These are phyloP conservation scores for Leptosphaerulina australis DNA, from an alignment of 2,329 filamentous ascomycete genomes.

Conservation along the genomic window DNA sequence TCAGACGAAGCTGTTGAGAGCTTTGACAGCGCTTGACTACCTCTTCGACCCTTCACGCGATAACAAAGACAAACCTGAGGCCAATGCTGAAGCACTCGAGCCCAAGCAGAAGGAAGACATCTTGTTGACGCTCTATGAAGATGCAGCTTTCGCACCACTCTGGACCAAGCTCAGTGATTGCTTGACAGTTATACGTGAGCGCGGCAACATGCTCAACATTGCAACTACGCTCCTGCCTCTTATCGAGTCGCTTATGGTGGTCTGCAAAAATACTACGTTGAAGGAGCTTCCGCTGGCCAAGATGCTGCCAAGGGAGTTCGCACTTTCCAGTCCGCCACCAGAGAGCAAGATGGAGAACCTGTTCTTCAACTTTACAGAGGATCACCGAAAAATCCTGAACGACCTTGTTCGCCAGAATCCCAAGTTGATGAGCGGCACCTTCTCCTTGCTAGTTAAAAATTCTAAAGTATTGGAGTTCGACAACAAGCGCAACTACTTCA, in stretches of 20 bases:
- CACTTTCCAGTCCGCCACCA: slow-evolving; percentile 75
- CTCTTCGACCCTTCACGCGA: slow-evolving; percentile 82
- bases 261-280: slow-evolving; percentile 95
- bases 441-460: slow-evolving; percentile 94
- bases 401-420: slow-evolving; percentile 97
- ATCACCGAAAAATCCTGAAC: slow-evolving; percentile 96
- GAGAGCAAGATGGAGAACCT: slow-evolving; percentile 84
- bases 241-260: slow-evolving; percentile 97
- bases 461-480: slow-evolving; percentile 99
- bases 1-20: slow-evolving; percentile 91
- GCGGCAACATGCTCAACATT: slow-evolving; percentile 95
- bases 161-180: slow-evolving; percentile 94
- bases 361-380: slow-evolving; percentile 97
- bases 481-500: slow-evolving; percentile 99
- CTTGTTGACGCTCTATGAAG: slow-evolving; percentile 86
- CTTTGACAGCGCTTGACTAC: slow-evolving; percentile 92
- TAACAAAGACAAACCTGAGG: slow-evolving; percentile 56
- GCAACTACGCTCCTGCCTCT: slow-evolving; percentile 93
- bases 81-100: slow-evolving; percentile 58
- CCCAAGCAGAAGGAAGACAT: slow-evolving; percentile 79
- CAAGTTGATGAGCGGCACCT: slow-evolving; percentile 97
- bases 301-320: slow-evolving; percentile 65
- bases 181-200: slow-evolving; percentile 83
- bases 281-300: slow-evolving; percentile 65
- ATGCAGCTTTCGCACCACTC: slow-evolving; percentile 83